Evolutionary conservation across 2,329 filamentous ascomycete species (phyloP), one percentile per base, ranked within the genome.

Genomic region (Neonectria coccinea): DNA sequence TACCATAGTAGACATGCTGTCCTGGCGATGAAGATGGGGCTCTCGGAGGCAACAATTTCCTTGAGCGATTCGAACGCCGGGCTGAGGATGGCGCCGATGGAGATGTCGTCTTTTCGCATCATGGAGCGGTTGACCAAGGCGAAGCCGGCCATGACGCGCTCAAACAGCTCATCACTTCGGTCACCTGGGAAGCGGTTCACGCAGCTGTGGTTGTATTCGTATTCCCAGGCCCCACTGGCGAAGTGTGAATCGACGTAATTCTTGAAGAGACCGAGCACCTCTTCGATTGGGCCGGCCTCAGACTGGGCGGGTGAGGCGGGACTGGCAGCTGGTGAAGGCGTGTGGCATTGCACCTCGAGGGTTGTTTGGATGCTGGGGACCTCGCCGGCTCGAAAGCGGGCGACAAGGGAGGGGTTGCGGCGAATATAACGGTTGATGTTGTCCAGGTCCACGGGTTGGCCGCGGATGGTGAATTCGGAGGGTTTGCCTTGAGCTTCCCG

Each of bases 371-470:
- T 61, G 56, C 70, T 77, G 27, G 77, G 77, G 4, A 70, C 63
- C 14, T 78, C 67, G 14, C 77, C 77, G 8, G 75, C 74, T 18
- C 68, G 71, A 44, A 77, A 75, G 4, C 73, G 74, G 44, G 76
- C 71, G 22, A 79, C 71, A 10, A 79, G 71, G 1, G 72, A 69
- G 5, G 79, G 79, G 54, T 80, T 81, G 3, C 79, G 74, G 65
- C 80, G 78, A 31, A 81, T 71, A 44, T 81, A 81, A 39, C 79
- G 78, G 65, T 76, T 76, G 57, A 81, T 77, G 67, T 79, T 80
- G 48, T 80, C 76, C 51, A 79, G 69, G 56, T 80, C 78, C 42
- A 81, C 78, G 6, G 72, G 74, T 25, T 79, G 78, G 3, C 79
- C 79, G 31, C 79, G 77, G 22, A 81, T 79, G 20, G 77, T 76